Base-by-base conservation (phyloP, 2,329 filamentous ascomycete species). In the Neofusicoccum kwambonambiense region DNA sequence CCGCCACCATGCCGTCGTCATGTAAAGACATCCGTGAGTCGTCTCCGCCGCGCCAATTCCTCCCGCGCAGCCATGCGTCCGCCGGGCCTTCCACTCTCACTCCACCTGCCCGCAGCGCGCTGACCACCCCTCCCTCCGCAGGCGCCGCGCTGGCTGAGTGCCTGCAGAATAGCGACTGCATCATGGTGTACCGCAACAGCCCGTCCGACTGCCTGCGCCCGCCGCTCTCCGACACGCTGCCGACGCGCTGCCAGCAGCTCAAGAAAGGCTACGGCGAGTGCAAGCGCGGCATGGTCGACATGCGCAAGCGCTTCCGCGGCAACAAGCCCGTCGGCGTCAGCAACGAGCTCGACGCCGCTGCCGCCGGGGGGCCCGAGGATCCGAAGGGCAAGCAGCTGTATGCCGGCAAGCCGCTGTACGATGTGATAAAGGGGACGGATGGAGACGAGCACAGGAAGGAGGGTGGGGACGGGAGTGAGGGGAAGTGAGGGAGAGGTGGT, bases 261-360 rank as follows among this genome's bases (percentile, higher is more conserved):
- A 92, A 94, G 77, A 93, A 92, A 77, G 92, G 93, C 51, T 95
- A 96, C 73, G 91, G 92, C 76, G 92, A 97, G 76, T 99, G 95
- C 86, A 96, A 96, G 75, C 90, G 94, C 69, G 95, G 95, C 69
- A 88, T 96, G 87, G 90, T 98, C 71, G 95, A 99, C 78, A 99
- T 99, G 95, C 91, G 95, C 77, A 98, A 98, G 82, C 90, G 95
- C 39, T 98, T 99, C 80, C 87, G 95, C 64, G 95, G 95, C 65
- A 98, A 98, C 81, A 87, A 92, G 77, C 93, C 95, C 62, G 89
- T 96, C 69, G 84, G 71, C 19, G 70, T 77, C 2, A 66, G 70
- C 12, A 71, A 71, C 0, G 62, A 65, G 27, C 49, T 54, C 9
- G 74, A 76, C 62, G 67, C 74, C 4, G 74, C n/a, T n/a, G n/a